Evolutionary conservation across 1,139 yeast genomes (phyloP).

Genomic region (Debaryomyces singareniensis): DNA sequence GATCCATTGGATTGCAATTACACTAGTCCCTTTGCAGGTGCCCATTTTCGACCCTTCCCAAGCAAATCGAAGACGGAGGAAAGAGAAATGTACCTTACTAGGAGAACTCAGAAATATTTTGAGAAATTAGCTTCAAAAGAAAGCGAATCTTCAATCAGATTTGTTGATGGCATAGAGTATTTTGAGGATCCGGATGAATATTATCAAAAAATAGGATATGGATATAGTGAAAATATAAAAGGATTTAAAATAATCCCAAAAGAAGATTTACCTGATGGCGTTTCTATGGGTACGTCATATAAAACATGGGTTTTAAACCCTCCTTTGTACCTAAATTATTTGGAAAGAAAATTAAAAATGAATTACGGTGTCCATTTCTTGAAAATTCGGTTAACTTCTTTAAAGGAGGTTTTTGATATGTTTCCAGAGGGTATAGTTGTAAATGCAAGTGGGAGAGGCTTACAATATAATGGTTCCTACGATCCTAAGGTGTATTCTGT

Average conservation of each 20-base stretch:
- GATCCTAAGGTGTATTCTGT: conserved; percentile 48
- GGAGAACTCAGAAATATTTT: conserved; percentile 43
- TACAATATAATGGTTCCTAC: conserved; percentile 49
- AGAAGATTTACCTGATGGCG: conserved; percentile 31
- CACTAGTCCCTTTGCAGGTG: conserved; percentile 78
- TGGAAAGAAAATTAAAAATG: conserved; percentile 27
- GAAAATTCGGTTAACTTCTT: conserved; percentile 24
- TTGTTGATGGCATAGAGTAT: conserved; percentile 52
- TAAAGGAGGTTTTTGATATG: conserved; percentile 30
- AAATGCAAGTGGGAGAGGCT: conserved; percentile 59
- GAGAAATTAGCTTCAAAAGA: conserved; percentile 28
- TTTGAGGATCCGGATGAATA: conserved; percentile 41
- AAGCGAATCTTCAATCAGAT: conserved; percentile 51
- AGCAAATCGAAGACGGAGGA: conserved; percentile 34
- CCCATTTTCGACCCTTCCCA: conserved; percentile 71
- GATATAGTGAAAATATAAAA: conserved; percentile 44
- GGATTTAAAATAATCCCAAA: conserved; percentile 30
- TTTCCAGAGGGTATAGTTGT: conserved; percentile 22
- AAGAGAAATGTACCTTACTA: conserved; percentile 42
- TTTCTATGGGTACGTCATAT: conserved; percentile 42
- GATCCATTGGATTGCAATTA: conserved; percentile 39
- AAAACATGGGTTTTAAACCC: conserved; percentile 61
- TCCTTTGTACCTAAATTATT: conserved; percentile 46
- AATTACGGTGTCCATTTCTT: conserved; percentile 41
- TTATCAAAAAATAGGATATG: conserved; percentile 27